phyloP scores from a whole-genome alignment of 495 filamentous ascomycete species.

The Aspergillus heteromorphus region DNA sequence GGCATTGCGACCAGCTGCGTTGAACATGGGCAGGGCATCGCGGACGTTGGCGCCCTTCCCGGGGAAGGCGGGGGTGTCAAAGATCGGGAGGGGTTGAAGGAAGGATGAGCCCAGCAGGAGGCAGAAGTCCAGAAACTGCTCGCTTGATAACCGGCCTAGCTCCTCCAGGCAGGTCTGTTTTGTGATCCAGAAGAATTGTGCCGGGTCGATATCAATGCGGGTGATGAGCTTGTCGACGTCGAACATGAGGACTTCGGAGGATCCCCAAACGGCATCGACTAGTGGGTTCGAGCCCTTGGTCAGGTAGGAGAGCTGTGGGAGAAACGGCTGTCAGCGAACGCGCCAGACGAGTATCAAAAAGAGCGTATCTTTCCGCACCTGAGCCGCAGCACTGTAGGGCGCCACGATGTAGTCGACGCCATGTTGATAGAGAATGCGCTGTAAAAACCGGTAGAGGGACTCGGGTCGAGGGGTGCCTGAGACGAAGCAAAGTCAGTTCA shows the following conservation, averaged over 20 bases:
- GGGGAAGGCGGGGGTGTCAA: conserved; percentile 51
- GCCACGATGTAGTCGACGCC: conserved; percentile 77
- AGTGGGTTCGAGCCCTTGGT: conserved; percentile 61
- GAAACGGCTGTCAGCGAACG: conserved; percentile 8
- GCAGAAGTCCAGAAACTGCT: conserved; percentile 75
- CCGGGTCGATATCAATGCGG: conserved; percentile 62
- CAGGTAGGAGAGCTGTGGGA: conserved; percentile 70
- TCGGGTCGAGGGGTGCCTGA: conserved; percentile 52
- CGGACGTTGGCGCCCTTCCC: conserved; percentile 49
- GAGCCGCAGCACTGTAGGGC: conserved; percentile 83
- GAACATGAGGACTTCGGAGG: conserved; percentile 84
- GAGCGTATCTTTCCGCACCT: conserved; percentile 50
- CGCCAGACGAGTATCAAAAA: neutral
- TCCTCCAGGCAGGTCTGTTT: conserved; percentile 65
- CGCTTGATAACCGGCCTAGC: conserved; percentile 59
- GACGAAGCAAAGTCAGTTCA: conserved; percentile 18
- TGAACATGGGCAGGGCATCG: conserved; percentile 67
- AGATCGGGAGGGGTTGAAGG: conserved; percentile 68
- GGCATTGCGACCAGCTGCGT: conserved; percentile 57
- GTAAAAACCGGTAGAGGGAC: conserved; percentile 67
- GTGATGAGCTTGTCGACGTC: conserved; percentile 80
- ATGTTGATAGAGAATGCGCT: conserved; percentile 62
- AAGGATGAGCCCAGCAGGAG: conserved; percentile 81
- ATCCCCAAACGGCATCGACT: conserved; percentile 74
- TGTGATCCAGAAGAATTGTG: conserved; percentile 64